Conservation (phyloP, 2,329 filamentous ascomycete species). For the Blastomyces silverae region DNA sequence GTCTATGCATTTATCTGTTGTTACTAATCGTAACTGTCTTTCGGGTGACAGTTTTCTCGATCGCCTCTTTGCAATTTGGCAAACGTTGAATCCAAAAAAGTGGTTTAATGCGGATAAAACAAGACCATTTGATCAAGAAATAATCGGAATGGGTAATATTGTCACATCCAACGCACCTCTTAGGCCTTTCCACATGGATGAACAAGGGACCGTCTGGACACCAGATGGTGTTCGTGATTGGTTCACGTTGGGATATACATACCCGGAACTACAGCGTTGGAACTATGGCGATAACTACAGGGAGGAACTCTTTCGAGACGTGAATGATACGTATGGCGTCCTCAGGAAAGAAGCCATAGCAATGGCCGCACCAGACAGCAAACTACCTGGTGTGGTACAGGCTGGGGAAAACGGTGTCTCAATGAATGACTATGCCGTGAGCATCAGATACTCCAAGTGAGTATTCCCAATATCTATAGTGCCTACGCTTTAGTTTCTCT, state of each 20-base stretch:
- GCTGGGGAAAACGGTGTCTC: not conserved
- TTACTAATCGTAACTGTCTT: not conserved
- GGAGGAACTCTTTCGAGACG: not conserved
- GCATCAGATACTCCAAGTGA: conserved; percentile 8
- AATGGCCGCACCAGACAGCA: not conserved
- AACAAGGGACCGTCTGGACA: conserved; percentile 1
- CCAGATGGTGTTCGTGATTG: conserved; percentile 5
- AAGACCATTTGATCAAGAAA: conserved; percentile 3
- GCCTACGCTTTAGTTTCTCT: not conserved
- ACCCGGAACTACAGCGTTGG: conserved; percentile 7
- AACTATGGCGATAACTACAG: not conserved
- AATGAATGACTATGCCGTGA: not conserved
- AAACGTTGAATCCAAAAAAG: conserved; percentile 7
- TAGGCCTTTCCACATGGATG: conserved; percentile 4
- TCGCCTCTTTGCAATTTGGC: conserved; percentile 9
- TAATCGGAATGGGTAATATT: conserved; percentile 5
- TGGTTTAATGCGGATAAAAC: not conserved
- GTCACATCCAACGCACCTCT: not conserved
- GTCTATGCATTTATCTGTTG: not conserved
- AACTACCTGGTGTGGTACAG: not conserved
- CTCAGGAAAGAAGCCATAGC: not conserved
- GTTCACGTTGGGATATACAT: conserved; percentile 5
- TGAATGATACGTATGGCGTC: not conserved
- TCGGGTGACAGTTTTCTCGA: conserved; percentile 4
- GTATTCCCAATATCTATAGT: not conserved